Evolutionary conservation across 768 basidiomycete species (phyloP), one percentile per base, ranked within the genome.

Genomic region (Crucibulum laeve): DNA sequence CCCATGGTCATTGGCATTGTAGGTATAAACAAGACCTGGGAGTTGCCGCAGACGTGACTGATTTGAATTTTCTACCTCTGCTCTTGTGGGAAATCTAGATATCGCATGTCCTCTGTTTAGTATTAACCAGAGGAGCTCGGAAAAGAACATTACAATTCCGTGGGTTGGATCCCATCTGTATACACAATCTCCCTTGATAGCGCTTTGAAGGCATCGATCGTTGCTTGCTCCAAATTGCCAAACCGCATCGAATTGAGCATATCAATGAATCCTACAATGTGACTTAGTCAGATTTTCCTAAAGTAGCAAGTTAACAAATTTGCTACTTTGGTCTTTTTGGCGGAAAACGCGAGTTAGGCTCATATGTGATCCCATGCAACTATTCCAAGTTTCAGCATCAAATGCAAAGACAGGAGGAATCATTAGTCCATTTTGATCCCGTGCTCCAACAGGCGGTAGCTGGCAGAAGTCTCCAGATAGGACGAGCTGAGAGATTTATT

Each of bases 391-490:
- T 11, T 73, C 50, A 0, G 91, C 84, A 43, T 94, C 89, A 56
- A 96, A 94, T 3, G 85, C 82, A 60, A 94, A 94, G 4, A 49
- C 59, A 4, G 79, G 65, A 5, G 70, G 65, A 24, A 80, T 69
- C 8, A 72, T 32, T 51, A 74, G 46, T 50, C 73, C 73, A 38
- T 79, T 66, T 54, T 67, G 58, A 62, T 74, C 53, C 51, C 72
- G 62, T 25, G 66, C 68, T 10, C 76, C 69, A 0, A 94, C 88
- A 1, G 92, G 92, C 7, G 92, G 92, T 0, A 96, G 71, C 60
- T 96, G 91, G 57, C 81, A 93, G 60, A 94, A 94, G 57, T 96
- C 92, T 5, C 92, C 92, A 5, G 85, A 91, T 3, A 93, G 66
- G 25, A 88, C 73, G 41, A 93, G 76, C 85, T 92, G 46, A n/a